Evolutionary conservation across 371 early-diverging fungal species (phyloP).

Genomic region (Mortierella sp.): DNA sequence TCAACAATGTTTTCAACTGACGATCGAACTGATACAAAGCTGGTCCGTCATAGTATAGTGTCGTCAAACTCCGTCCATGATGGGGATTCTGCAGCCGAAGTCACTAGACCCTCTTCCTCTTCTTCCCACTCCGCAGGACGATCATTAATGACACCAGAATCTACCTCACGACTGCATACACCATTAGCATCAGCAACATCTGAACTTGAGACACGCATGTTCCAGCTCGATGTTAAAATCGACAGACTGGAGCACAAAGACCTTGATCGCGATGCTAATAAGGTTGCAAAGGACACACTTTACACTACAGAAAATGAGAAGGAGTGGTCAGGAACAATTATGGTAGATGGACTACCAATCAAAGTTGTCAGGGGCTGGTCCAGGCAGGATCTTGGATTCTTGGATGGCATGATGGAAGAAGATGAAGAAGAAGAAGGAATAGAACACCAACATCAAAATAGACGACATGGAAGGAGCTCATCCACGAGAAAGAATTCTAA

Average conservation of each 20-base stretch:
- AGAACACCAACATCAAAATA: conserved; percentile 1
- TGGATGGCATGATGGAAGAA: conserved; percentile 43
- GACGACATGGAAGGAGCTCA: background rate
- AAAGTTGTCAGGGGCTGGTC: conserved; percentile 29
- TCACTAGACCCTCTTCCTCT: background rate
- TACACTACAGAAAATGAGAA: conserved; percentile 11
- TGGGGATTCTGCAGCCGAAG: conserved; percentile 1
- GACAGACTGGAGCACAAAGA: conserved; percentile 50
- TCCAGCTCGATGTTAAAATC: conserved; percentile 52
- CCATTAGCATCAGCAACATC: background rate
- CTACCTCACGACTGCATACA: background rate
- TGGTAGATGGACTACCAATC: conserved; percentile 43
- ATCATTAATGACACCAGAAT: conserved; percentile 1
- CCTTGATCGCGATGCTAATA: conserved; percentile 24
- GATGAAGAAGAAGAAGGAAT: conserved; percentile 18
- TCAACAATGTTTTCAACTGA: conserved; percentile 25
- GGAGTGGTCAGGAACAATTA: conserved; percentile 51
- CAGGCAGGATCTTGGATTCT: conserved; percentile 46
- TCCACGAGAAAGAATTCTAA: background rate
- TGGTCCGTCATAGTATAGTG: background rate
- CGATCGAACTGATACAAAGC: conserved; percentile 15
- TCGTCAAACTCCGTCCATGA: conserved; percentile 21
- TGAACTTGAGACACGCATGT: conserved; percentile 43
- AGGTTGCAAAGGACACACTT: conserved; percentile 7
- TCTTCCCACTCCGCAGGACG: conserved; percentile 18